phyloP scores from a whole-genome alignment of 305 asterid species.

The Solanum hybrid region DNA sequence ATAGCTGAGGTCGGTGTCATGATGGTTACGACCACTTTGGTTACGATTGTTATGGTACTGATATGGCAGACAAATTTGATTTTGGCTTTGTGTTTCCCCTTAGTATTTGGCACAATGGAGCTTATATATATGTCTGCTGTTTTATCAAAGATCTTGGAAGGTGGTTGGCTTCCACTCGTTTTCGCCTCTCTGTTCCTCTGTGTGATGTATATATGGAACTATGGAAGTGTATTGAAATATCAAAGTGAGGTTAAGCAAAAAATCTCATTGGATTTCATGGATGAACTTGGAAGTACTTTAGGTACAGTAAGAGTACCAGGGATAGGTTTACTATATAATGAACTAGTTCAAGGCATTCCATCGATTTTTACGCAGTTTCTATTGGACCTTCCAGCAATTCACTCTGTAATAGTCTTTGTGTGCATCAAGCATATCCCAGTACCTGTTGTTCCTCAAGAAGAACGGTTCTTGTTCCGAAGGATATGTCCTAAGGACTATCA shows the following conservation, averaged over 20 bases:
- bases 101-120: conserved; percentile 65
- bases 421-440: conserved; percentile 87
- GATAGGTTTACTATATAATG: conserved; percentile 79
- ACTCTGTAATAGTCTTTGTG: conserved; percentile 69
- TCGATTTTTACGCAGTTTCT: conserved; percentile 74
- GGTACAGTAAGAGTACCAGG: conserved; percentile 89
- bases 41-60: conserved; percentile 85
- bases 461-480: conserved; percentile 71
- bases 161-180: conserved; percentile 92
- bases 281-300: conserved; percentile 67
- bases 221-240: conserved; percentile 82
- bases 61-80: conserved; percentile 79
- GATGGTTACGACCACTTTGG: conserved; percentile 76
- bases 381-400: conserved; percentile 84
- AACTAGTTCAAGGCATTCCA: conserved; percentile 90
- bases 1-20: conserved; percentile 96
- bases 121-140: conserved; percentile 69
- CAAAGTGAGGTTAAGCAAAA: conserved; percentile 71
- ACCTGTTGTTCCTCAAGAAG: conserved; percentile 87
- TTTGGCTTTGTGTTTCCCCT: conserved; percentile 55
- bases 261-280: conserved; percentile 72
- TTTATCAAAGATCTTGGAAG: conserved; percentile 66
- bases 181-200: conserved; percentile 73
- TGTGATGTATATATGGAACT: conserved; percentile 89
- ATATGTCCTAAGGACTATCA: conserved; percentile 87